These are phyloP conservation scores for Adiantum capillusveneris DNA, from an alignment of 75 land plant genomes.

Conservation along the genomic window DNA sequence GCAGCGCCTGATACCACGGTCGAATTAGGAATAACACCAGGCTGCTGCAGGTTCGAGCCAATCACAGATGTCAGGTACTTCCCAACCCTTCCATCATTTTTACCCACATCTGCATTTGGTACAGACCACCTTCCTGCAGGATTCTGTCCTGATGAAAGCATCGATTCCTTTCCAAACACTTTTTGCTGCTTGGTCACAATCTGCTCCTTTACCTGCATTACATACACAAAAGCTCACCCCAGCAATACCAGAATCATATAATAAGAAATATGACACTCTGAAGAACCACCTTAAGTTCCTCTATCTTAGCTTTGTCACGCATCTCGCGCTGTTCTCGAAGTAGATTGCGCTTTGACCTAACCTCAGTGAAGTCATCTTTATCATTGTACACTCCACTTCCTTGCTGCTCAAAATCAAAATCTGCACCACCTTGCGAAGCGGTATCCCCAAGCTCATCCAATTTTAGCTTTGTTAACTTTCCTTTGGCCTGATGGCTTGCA, in stretches of 20 bases:
- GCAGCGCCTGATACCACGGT: slow-evolving; percentile 15
- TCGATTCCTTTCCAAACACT: slow-evolving; percentile 2
- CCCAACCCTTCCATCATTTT: background rate
- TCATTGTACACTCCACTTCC: slow-evolving; percentile 81
- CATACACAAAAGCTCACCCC: no score
- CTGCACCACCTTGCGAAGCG: slow-evolving; percentile 58
- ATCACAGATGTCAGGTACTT: slow-evolving; percentile 5
- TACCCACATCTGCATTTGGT: no score
- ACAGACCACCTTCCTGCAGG: background rate
- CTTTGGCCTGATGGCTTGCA: slow-evolving; percentile 10
- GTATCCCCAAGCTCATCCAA: slow-evolving; percentile 48
- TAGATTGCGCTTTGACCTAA: slow-evolving; percentile 87
- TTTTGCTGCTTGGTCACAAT: slow-evolving; percentile 36
- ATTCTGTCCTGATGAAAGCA: background rate
- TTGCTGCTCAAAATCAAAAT: slow-evolving; percentile 57
- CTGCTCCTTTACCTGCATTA: slow-evolving; percentile 38
- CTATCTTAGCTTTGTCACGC: slow-evolving; percentile 67
- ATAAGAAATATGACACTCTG: background rate
- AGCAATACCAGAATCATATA: no score
- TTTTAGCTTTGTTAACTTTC: slow-evolving; percentile 30
- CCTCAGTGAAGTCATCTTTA: slow-evolving; percentile 93
- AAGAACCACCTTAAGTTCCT: slow-evolving; percentile 50
- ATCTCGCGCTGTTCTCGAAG: slow-evolving; percentile 73
- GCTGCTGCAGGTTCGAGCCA: background rate
- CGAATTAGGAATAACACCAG: slow-evolving; percentile 5